A percentile compares a stretch with the other conserved stretches of the same genome.
Evolutionary conservation across 371 early-diverging fungal genomes (phyloP).

Genomic region (Mortierella sp.): DNA sequence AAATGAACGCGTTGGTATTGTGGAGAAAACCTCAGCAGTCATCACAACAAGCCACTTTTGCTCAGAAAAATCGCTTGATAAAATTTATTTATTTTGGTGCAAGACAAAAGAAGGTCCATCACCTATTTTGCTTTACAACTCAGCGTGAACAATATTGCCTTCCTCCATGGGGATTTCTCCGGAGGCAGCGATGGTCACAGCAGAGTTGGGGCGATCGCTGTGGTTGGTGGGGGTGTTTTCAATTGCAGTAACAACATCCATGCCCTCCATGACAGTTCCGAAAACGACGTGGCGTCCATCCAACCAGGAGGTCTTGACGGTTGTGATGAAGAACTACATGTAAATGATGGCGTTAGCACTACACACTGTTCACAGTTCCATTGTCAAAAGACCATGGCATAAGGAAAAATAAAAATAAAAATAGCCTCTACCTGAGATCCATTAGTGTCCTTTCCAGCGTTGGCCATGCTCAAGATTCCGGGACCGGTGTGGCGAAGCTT

Average conservation of each 20-base stretch:
- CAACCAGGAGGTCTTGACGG: constrained; percentile 83
- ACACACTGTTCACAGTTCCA: no score
- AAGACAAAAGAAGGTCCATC: no score
- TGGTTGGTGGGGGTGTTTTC: constrained; percentile 71
- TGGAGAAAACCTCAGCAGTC: not conserved
- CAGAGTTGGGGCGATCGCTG: constrained; percentile 74
- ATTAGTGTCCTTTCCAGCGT: constrained; percentile 95
- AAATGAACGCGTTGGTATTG: not conserved
- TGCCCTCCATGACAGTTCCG: constrained; percentile 87
- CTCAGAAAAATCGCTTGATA: no score
- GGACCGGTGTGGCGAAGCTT: constrained; percentile 86
- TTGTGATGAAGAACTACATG: constrained; percentile 86
- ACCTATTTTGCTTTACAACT: constrained; percentile 15
- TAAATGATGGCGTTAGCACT: not conserved
- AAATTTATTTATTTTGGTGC: no score
- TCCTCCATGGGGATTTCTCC: constrained; percentile 68
- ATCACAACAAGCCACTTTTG: not conserved
- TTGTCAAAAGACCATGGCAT: not conserved
- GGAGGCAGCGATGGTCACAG: constrained; percentile 79
- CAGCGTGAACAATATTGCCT: constrained; percentile 35
- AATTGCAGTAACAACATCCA: constrained; percentile 79
- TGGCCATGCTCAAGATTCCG: constrained; percentile 96
- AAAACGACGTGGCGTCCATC: constrained; percentile 94
- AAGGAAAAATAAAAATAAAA: not conserved
- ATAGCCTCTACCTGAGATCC: constrained; percentile 82